Evolutionary conservation across 2,329 filamentous ascomycete species (phyloP), one percentile per base, ranked within the genome.

Genomic region (Herpotrichia juniperi): DNA sequence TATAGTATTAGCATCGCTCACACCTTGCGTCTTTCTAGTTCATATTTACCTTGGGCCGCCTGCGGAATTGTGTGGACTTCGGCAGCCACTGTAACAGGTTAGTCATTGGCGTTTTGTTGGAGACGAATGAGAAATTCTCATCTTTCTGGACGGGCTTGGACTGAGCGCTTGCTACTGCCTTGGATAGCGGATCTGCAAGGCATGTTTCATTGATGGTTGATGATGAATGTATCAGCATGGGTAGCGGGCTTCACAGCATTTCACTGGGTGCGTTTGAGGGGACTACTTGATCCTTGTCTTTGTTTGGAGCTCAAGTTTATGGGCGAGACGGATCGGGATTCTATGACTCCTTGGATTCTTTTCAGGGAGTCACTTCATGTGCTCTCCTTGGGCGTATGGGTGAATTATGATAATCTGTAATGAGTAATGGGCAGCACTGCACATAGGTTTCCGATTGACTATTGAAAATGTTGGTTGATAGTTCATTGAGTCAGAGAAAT

Each of bases 21-120:
- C 66, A 51, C 48, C 35, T 58, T 64, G 64, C 39, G 53, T 54
- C 60, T 58, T 45, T 61, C 61, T 68, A 71, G 69, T 69, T 54
- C 64, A 64, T 71, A 69, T 62, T 67, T 70, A 58, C 58, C 66
- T 40, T 69, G 68, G 67, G 54, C 60, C 51, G 57, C 56, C 49
- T 72, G 67, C 47, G 63, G 64, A 42, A 58, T 68, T 46, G 53
- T 63, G 30, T 60, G 63, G 64, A 61, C 63, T 50, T 72, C 67
- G 42, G 65, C 61, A 59, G 63, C 46, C 68, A 62, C n/a, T n/a
- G 66, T 44, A 42, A 47, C 19, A 37, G 42, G 44, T 50, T 48
- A 45, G 44, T 26, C 40, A 46, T 48, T 39, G 49, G 45, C 43
- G 48, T 51, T 50, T 26, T 34, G 11, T 16, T 44, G 32, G 40